Conservation (phyloP, 1,139 yeast species). For the Kodamaea arcana region DNA sequence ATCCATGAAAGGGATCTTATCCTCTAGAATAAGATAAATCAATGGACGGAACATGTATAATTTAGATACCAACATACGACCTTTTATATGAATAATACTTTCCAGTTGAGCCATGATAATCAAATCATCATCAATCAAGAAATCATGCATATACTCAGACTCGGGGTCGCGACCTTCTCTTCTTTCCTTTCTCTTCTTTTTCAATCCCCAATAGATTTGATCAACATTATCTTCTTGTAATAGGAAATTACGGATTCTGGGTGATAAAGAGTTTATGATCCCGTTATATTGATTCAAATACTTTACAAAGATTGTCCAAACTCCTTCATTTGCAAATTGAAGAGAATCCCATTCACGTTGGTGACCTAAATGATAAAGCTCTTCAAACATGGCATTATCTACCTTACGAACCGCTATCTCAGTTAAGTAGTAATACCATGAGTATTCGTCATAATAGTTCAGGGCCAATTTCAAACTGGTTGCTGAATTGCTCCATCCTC, state of each 20-base stretch:
- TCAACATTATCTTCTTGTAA: slow-evolving; percentile 32
- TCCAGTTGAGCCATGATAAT: slow-evolving; percentile 36
- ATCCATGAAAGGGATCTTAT: slow-evolving; percentile 20
- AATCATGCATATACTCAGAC: slow-evolving; percentile 27
- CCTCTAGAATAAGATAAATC: slow-evolving; percentile 31
- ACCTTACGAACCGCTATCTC: slow-evolving; percentile 48
- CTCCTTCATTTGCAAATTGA: slow-evolving; percentile 18
- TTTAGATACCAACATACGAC: slow-evolving; percentile 34
- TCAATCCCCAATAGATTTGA: slow-evolving; percentile 30
- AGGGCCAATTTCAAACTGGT: slow-evolving; percentile 26
- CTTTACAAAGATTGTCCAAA: slow-evolving; percentile 33
- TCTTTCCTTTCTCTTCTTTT: slow-evolving; percentile 14
- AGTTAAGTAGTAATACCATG: slow-evolving; percentile 47
- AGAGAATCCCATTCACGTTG: slow-evolving; percentile 27
- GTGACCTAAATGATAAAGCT: slow-evolving; percentile 16
- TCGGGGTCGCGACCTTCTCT: slow-evolving; percentile 13
- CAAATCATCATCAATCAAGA: slow-evolving; percentile 32
- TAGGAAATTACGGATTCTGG: slow-evolving; percentile 31
- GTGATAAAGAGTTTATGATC: slow-evolving; percentile 34
- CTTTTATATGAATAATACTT: slow-evolving; percentile 37
- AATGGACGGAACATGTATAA: slow-evolving; percentile 34
- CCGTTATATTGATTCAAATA: slow-evolving; percentile 41
- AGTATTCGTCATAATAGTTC: slow-evolving; percentile 33
- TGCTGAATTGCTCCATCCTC: neutral
- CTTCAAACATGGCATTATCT: slow-evolving; percentile 42